A percentile compares a stretch with the other conserved stretches of the same genome.
Evolutionary conservation across 257 asterid genomes (phyloP).

Genomic region (Salvia splendens): DNA sequence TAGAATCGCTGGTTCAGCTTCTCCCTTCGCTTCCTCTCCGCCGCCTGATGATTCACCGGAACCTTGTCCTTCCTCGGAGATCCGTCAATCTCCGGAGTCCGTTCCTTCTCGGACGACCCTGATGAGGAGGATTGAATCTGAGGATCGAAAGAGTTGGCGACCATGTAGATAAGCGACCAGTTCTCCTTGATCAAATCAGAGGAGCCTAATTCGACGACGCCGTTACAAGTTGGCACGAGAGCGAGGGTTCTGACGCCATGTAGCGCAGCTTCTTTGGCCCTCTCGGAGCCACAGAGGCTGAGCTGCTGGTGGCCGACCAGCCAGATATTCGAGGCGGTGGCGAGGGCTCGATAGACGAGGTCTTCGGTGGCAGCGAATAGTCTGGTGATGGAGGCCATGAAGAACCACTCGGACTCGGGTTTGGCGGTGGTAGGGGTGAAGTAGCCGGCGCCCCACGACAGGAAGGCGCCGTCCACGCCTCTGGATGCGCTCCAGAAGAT

Average conservation of each 20-base stretch:
- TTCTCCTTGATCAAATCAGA: constrained; percentile 31
- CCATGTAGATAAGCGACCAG: constrained; percentile 30
- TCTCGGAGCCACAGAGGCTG: constrained; percentile 27
- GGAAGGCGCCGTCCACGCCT: constrained; percentile 4
- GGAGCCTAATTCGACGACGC: constrained; percentile 49
- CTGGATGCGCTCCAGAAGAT: constrained; percentile 44
- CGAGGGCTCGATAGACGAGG: constrained; percentile 30
- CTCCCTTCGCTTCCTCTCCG: constrained; percentile 50
- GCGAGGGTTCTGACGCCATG: constrained; percentile 42
- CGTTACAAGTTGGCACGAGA: constrained; percentile 36
- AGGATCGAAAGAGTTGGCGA: background rate
- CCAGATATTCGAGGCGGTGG: constrained; percentile 31
- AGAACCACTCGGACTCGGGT: constrained; percentile 41
- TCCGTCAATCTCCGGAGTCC: no score
- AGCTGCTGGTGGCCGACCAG: constrained; percentile 33
- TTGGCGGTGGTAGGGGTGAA: constrained; percentile 8
- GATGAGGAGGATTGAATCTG: background rate
- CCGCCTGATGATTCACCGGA: constrained; percentile 40
- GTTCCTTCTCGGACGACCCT: background rate
- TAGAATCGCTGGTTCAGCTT: constrained; percentile 50
- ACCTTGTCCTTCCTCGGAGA: background rate
- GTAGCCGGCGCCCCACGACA: constrained; percentile 48
- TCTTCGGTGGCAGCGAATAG: constrained; percentile 27
- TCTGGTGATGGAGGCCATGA: constrained; percentile 31
- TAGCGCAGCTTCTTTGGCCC: constrained; percentile 50